phyloP scores from a whole-genome alignment of 192 early-diverging fungal species.

The Mortierella alpina region DNA sequence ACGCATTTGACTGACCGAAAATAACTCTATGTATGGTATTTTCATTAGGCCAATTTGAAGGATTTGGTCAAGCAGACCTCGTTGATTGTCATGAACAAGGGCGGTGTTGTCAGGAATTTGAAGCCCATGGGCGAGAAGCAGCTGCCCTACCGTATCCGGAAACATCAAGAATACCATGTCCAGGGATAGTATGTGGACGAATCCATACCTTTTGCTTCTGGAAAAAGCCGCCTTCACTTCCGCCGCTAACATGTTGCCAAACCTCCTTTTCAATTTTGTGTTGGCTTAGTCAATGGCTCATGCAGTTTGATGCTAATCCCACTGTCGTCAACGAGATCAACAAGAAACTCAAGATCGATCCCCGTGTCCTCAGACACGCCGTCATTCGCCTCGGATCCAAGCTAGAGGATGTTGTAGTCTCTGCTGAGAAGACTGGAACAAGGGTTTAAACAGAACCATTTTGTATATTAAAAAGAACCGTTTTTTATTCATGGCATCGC shows the following conservation, averaged over 20 bases:
- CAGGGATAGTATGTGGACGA: conserved; percentile 66
- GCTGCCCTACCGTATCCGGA: conserved; percentile 89
- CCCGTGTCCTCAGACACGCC: conserved; percentile 79
- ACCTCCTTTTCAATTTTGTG: background rate
- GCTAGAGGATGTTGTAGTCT: conserved; percentile 65
- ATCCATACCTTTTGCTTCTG: background rate
- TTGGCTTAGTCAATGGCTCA: conserved; percentile 72
- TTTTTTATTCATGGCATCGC: no score
- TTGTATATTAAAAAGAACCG: no score
- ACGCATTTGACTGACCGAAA: background rate
- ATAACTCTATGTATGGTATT: background rate
- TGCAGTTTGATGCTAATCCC: conserved; percentile 84
- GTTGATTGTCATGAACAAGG: conserved; percentile 79
- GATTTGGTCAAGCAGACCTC: conserved; percentile 82
- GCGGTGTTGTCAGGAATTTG: conserved; percentile 89
- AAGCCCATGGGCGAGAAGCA: conserved; percentile 75
- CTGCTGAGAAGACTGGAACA: conserved; percentile 61
- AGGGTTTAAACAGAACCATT: conserved; percentile 23
- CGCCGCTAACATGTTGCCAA: background rate
- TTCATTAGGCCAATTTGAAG: conserved; percentile 68
- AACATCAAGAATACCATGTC: conserved; percentile 85
- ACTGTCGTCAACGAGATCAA: conserved; percentile 67
- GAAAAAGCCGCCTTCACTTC: background rate
- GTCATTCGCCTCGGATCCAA: conserved; percentile 76
- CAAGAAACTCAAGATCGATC: conserved; percentile 73